Evolutionary conservation across 2,329 filamentous ascomycete species (phyloP).

Genomic region (Waltergamsia citrina): DNA sequence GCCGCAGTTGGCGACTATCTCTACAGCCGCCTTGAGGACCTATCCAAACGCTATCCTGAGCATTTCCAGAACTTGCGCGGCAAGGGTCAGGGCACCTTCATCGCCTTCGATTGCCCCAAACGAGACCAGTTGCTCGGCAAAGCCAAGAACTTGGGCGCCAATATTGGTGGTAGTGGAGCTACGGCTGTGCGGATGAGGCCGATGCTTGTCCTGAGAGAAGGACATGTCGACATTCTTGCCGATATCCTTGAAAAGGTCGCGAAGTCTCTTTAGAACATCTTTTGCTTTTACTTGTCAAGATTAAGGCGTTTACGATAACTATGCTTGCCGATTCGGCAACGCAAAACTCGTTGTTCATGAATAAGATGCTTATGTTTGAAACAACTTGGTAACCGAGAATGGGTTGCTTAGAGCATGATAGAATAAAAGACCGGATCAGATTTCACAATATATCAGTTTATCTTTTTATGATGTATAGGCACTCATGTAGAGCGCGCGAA

Average conservation of each 20-base stretch:
- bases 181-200: slow-evolving; percentile 71
- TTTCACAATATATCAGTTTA: too few relatives aligned
- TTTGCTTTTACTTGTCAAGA: not conserved
- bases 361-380: too few relatives aligned
- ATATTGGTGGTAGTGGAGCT: slow-evolving; percentile 76
- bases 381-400: too few relatives aligned
- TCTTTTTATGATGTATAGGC: too few relatives aligned
- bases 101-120: slow-evolving; percentile 79
- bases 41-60: slow-evolving; percentile 62
- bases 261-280: slow-evolving; percentile 21
- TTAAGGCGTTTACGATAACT: too few relatives aligned
- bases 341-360: too few relatives aligned
- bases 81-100: slow-evolving; percentile 83
- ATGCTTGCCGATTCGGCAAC: too few relatives aligned
- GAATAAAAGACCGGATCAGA: too few relatives aligned
- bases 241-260: slow-evolving; percentile 70
- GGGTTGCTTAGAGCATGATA: too few relatives aligned
- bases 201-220: slow-evolving; percentile 88
- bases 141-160: slow-evolving; percentile 73
- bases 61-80: slow-evolving; percentile 79
- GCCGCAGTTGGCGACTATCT: slow-evolving; percentile 72
- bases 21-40: slow-evolving; percentile 55
- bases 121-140: slow-evolving; percentile 70
- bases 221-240: slow-evolving; percentile 79
- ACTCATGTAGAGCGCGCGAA: too few relatives aligned